Evolutionary conservation across 192 early-diverging fungal genomes (phyloP).

Genomic region (Pecoramyces ruminantium): DNA sequence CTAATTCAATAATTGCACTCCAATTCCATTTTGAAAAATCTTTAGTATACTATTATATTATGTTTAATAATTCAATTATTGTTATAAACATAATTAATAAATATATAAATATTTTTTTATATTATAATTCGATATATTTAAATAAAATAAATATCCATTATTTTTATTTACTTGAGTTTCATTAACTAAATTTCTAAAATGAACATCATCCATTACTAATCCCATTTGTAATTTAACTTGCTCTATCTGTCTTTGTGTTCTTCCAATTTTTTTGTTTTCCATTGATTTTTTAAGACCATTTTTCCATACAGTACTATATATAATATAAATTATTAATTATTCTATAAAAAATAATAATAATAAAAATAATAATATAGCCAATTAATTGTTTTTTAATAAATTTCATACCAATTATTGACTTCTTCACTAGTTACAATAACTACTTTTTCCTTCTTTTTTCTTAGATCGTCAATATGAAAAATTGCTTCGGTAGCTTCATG

Average conservation of each 20-base stretch:
- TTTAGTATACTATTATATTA: conserved; percentile 35
- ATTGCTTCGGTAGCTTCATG: conserved; percentile 60
- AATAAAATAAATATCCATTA: too few species aligned
- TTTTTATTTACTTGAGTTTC: conserved; percentile 44
- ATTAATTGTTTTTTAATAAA: too few species aligned
- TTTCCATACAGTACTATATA: background rate
- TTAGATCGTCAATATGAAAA: conserved; percentile 51
- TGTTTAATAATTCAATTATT: too few species aligned
- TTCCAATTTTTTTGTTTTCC: background rate
- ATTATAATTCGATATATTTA: too few species aligned
- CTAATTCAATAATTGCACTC: conserved; percentile 52
- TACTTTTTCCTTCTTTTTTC: conserved; percentile 15
- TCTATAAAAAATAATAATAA: too few species aligned
- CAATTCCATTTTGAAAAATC: conserved; percentile 66
- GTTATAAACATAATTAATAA: too few species aligned
- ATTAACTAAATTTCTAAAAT: conserved; percentile 44
- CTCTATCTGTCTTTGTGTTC: conserved; percentile 21
- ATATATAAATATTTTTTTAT: too few species aligned
- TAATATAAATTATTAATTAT: too few species aligned
- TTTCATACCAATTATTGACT: background rate
- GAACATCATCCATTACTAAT: conserved; percentile 49
- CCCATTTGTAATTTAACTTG: conserved; percentile 35
- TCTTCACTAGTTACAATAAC: background rate
- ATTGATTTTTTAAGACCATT: background rate
- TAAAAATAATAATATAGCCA: too few species aligned